Evolutionary conservation across 139 green algal genomes (phyloP).

Genomic region (Pleodorina starrii): DNA sequence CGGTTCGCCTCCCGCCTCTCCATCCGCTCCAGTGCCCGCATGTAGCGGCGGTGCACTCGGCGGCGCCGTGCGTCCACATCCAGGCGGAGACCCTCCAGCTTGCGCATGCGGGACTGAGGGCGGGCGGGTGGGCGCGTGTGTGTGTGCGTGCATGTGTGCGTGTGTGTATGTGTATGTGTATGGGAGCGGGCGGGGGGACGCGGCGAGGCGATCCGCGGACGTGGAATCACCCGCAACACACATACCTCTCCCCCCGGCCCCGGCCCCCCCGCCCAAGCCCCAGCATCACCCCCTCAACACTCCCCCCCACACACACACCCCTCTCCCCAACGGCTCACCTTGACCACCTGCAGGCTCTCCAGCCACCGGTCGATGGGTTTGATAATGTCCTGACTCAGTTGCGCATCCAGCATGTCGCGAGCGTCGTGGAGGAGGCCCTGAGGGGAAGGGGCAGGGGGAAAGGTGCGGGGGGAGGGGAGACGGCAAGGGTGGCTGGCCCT

Average conservation of each 20-base stretch:
- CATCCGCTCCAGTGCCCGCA: slow-evolving; percentile 33
- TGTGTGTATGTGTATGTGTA: too few relatives aligned
- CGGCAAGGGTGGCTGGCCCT: too few relatives aligned
- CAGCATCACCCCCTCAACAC: background rate
- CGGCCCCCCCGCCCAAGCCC: background rate
- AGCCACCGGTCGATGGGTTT: slow-evolving; percentile 67
- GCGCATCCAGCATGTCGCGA: slow-evolving; percentile 37
- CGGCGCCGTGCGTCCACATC: slow-evolving; percentile 82
- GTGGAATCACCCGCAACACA: background rate
- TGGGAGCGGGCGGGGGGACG: too few relatives aligned
- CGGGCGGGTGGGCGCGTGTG: too few relatives aligned
- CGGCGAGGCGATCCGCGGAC: background rate
- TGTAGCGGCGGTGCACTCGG: slow-evolving; percentile 46
- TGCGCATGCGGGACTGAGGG: slow-evolving; percentile 77
- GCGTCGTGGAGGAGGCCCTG: slow-evolving; percentile 52
- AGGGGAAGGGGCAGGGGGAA: background rate
- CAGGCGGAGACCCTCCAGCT: slow-evolving; percentile 77
- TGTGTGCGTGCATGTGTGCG: too few relatives aligned
- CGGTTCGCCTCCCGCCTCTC: background rate
- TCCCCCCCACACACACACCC: background rate
- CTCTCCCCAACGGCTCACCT: background rate
- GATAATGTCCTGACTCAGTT: slow-evolving; percentile 47
- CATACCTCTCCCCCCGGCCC: background rate
- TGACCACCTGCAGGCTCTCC: slow-evolving; percentile 60
- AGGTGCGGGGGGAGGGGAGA: background rate